These are phyloP conservation scores for Floccularia luteovirens DNA, from an alignment of 768 basidiomycete species.

Conservation along the genomic window DNA sequence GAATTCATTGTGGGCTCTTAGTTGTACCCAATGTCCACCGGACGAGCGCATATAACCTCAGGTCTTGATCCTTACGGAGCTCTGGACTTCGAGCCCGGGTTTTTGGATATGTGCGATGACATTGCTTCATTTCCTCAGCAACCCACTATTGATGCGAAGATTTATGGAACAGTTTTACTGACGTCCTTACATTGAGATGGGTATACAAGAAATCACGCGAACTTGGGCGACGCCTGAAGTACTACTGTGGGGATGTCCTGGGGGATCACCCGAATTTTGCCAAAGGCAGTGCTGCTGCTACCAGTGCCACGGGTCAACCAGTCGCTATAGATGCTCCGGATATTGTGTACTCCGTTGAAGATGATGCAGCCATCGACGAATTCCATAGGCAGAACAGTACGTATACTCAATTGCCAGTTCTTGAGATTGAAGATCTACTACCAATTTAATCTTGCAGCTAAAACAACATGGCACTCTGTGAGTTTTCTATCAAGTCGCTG, in stretches of 20 bases:
- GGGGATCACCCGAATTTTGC: constrained; percentile 21
- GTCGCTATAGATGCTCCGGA: constrained; percentile 20
- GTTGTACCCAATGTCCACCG: constrained; percentile 30
- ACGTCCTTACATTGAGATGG: constrained; percentile 37
- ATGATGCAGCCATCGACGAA: constrained; percentile 24
- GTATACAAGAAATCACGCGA: constrained; percentile 48
- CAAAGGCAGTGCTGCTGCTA: constrained; percentile 19
- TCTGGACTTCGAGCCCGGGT: too few species aligned
- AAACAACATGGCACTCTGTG: constrained; percentile 40
- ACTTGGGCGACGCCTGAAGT: constrained; percentile 40
- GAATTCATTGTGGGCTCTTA: constrained; percentile 5
- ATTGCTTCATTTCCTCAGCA: neutral
- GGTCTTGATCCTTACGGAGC: too few species aligned
- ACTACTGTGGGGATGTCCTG: constrained; percentile 5
- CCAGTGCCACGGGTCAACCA: constrained; percentile 12
- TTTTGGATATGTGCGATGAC: constrained; percentile 23
- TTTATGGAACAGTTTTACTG: constrained; percentile 19
- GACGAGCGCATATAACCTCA: constrained; percentile 33
- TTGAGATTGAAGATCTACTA: neutral
- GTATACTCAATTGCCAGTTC: too few species aligned
- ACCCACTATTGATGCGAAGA: neutral
- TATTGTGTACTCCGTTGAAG: constrained; percentile 26
- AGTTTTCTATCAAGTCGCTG: constrained; percentile 2
- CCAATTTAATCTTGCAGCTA: constrained; percentile 15
- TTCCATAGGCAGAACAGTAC: too few species aligned